Base-by-base conservation (phyloP, 108 stramenopile species). In the Nitzschia sp. region DNA sequence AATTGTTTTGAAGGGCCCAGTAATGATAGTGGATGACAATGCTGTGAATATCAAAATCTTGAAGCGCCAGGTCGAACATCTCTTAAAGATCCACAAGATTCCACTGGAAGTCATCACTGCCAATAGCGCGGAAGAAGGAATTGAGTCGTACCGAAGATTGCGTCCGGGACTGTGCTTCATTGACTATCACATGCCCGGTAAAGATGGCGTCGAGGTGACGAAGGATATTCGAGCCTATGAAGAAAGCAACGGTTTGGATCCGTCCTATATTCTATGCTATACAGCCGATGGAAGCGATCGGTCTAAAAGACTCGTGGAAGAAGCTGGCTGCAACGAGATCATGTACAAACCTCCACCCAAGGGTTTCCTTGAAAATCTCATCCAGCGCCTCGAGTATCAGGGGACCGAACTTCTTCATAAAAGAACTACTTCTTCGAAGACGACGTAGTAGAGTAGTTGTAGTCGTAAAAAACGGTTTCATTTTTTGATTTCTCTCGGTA, bases 341-440 rank as follows among this genome's bases (percentile, higher is more conserved):
- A 70, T 70, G 69, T 25, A 17, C 58, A 70, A 70, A 28, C 69
- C 69, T 28, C 69, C 69, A 9, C 69, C 69, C 5, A 59, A 59
- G 27, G 69, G 69, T 24, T 70, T 60, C 60, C 15, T 70, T 13
- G 23, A n/a, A 8, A 42, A n/a, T 27, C 11, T 70, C n/a, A n/a
- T n/a, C n/a, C n/a, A n/a, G n/a, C n/a, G n/a, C n/a, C n/a, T n/a
- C n/a, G n/a, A n/a, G n/a, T n/a, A n/a, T n/a, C n/a, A n/a, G n/a
- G n/a, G n/a, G n/a, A n/a, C n/a, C n/a, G n/a, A n/a, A n/a, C n/a
- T n/a, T n/a, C n/a, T n/a, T n/a, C n/a, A n/a, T n/a, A n/a, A n/a
- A 23, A n/a, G 21, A n/a, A n/a, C n/a, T n/a, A n/a, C n/a, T n/a
- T n/a, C n/a, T n/a, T n/a, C n/a, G n/a, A n/a, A n/a, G n/a, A n/a